phyloP scores from a whole-genome alignment of 2,329 filamentous ascomycete species.

The Penicillium occitanis region DNA sequence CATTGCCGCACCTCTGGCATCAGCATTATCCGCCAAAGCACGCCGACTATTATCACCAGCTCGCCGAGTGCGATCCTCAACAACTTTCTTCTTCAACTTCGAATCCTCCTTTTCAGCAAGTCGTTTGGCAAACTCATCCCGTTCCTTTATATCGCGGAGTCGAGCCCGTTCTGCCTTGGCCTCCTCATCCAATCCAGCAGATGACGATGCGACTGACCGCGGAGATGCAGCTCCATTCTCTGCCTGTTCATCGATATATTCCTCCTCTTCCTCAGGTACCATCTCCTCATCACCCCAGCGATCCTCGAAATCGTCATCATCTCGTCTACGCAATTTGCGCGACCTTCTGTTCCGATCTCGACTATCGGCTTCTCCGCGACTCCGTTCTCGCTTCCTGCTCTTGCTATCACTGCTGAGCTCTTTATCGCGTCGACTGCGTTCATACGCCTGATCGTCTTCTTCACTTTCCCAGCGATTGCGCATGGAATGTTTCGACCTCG shows the following conservation, averaged over 20 bases:
- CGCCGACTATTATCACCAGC: constrained; percentile 61
- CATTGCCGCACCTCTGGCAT: constrained; percentile 68
- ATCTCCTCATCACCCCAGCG: constrained; percentile 77
- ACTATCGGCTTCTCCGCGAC: constrained; percentile 33
- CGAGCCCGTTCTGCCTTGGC: constrained; percentile 59
- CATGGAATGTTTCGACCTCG: constrained; percentile 20
- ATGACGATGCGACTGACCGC: constrained; percentile 31
- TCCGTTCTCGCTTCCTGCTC: constrained; percentile 38
- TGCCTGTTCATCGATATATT: constrained; percentile 62
- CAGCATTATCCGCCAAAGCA: constrained; percentile 65
- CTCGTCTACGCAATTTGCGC: constrained; percentile 53
- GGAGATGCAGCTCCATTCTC: constrained; percentile 53
- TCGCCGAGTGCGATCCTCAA: constrained; percentile 60
- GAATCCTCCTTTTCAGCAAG: constrained; percentile 67
- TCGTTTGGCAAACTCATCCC: constrained; percentile 76
- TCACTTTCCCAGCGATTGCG: constrained; percentile 22
- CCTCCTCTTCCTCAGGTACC: constrained; percentile 39
- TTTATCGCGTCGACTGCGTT: constrained; percentile 31
- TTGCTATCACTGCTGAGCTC: constrained; percentile 32
- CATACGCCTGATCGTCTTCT: constrained; percentile 20
- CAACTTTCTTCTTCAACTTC: constrained; percentile 66
- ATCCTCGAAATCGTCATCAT: constrained; percentile 67
- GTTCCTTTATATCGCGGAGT: constrained; percentile 68
- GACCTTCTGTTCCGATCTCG: constrained; percentile 47
- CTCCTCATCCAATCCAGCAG: constrained; percentile 60